Evolutionary conservation across 768 basidiomycete species (phyloP).

Genomic region (Hericium alpestre): DNA sequence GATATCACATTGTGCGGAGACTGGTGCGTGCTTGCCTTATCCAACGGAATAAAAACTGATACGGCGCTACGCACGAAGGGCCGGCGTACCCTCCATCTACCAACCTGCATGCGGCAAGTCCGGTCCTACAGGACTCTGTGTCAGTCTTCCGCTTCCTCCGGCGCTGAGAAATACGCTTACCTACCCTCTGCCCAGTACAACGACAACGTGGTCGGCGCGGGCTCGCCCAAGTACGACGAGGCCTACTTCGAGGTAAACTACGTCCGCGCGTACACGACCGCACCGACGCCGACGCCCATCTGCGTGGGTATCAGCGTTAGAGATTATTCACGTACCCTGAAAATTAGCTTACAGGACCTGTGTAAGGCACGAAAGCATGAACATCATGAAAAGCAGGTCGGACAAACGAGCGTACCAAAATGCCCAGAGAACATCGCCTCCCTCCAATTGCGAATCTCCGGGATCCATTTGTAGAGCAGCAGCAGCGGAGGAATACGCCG

Average conservation of each 20-base stretch:
- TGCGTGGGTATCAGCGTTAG: constrained; percentile 20
- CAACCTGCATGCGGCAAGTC: constrained; percentile 28
- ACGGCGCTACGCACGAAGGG: constrained; percentile 25
- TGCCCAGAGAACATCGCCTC: constrained; percentile 90
- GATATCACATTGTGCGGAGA: constrained; percentile 49
- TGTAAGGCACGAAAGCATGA: neutral
- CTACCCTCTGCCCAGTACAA: constrained; percentile 27
- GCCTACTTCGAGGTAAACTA: constrained; percentile 63
- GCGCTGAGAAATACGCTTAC: neutral
- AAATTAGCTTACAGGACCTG: constrained; percentile 41
- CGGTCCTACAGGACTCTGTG: constrained; percentile 32
- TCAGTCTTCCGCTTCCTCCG: constrained; percentile 15
- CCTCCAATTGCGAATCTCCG: constrained; percentile 74
- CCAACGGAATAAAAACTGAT: too few relatives aligned
- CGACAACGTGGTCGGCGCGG: constrained; percentile 44
- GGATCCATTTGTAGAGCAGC: constrained; percentile 71
- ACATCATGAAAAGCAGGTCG: neutral
- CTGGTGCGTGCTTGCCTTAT: constrained; percentile 25
- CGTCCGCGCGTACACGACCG: constrained; percentile 47
- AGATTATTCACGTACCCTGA: neutral
- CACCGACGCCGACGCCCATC: constrained; percentile 35
- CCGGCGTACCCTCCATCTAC: constrained; percentile 38
- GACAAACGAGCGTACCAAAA: constrained; percentile 43
- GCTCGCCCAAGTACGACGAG: constrained; percentile 42
- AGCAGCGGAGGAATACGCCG: constrained; percentile 77